Base-by-base conservation (phyloP, 2,329 filamentous ascomycete species). In the Acrodontium crateriforme region DNA sequence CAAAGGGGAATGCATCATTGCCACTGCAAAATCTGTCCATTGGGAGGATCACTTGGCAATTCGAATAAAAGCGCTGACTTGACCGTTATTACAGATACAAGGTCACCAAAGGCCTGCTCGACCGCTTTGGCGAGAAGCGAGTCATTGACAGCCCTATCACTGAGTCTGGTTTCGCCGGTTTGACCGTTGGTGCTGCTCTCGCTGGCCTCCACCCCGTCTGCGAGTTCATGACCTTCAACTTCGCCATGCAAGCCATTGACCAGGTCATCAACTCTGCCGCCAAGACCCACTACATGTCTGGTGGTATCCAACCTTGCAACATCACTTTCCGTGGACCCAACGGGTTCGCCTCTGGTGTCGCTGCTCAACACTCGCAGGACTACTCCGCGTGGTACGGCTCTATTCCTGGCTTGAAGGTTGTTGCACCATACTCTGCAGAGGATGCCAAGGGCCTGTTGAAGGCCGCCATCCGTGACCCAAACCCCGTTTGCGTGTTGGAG, bases 151-250 rank as follows among this genome's bases (percentile, higher is more conserved):
- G 80, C 41, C 89, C 89, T 53, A 98, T 98, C 63, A 98, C 89
- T 37, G 89, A 98, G 65, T 85, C 79, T 49, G 89, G 89, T 48
- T 98, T 98, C 67, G 69, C 67, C 53, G 89, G 89, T 69, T 70
- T 98, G 38, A 87, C 87, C 29, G 78, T 95, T 41, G 89, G 89
- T 61, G 83, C 89, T 55, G 89, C 89, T 37, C 73, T 98, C 49
- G 87, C 84, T 55, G 89, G 89, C 42, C 71, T 98, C 47, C 79
- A 91, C 64, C 89, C 89, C 37, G 72, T 98, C 46, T 89, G 80
- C 72, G 89, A 98, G 67, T 98, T 98, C 71, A 98, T 98, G 89
- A 98, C 89, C 52, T 95, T 93, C 75, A 98, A 98, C 74, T 95
- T 95, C 57, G 87, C 89, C 60, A 98, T 98, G 89, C 89, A 98